Percentiles rank a stretch among this genome's conserved stretches.
Conservation (phyloP, 352 stramenopile genomes). For the Pythium phragmiticola region DNA sequence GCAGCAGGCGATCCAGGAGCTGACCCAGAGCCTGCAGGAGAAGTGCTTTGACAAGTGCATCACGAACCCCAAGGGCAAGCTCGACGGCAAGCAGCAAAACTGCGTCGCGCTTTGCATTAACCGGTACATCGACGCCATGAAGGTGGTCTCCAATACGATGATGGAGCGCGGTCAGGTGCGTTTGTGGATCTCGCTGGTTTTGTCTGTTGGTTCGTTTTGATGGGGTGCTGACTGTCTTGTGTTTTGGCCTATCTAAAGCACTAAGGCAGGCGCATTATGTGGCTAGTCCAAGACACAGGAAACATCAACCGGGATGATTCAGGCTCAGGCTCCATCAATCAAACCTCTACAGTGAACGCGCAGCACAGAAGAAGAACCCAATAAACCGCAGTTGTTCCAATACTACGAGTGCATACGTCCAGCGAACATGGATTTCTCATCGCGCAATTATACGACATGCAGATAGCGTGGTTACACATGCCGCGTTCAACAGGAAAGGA, state of each 20-base stretch:
- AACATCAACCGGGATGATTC: not conserved
- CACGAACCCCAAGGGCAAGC: constrained; percentile 70
- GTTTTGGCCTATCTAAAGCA: not conserved
- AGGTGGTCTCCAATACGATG: constrained; percentile 85
- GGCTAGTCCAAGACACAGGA: not conserved
- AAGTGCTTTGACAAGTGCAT: constrained; percentile 93
- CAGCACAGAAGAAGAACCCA: too few species aligned
- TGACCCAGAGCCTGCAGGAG: constrained; percentile 86
- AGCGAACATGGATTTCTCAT: too few species aligned
- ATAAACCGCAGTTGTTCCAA: too few species aligned
- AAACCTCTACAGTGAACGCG: not conserved
- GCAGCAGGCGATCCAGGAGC: constrained; percentile 78
- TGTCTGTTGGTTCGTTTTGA: not conserved
- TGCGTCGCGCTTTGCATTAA: constrained; percentile 88
- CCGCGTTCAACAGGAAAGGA: too few species aligned
- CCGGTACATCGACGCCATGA: constrained; percentile 91
- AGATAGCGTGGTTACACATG: too few species aligned
- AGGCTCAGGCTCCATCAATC: not conserved
- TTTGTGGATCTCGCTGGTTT: not conserved
- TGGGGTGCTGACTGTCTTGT: not conserved
- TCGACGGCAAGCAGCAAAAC: constrained; percentile 91
- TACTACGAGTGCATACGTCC: too few species aligned
- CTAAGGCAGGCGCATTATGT: not conserved
- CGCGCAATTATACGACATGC: too few species aligned
- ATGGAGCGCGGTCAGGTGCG: constrained; percentile 65